phyloP scores from a whole-genome alignment of 768 basidiomycete genomes.

The Pulveroboletus sp. region DNA sequence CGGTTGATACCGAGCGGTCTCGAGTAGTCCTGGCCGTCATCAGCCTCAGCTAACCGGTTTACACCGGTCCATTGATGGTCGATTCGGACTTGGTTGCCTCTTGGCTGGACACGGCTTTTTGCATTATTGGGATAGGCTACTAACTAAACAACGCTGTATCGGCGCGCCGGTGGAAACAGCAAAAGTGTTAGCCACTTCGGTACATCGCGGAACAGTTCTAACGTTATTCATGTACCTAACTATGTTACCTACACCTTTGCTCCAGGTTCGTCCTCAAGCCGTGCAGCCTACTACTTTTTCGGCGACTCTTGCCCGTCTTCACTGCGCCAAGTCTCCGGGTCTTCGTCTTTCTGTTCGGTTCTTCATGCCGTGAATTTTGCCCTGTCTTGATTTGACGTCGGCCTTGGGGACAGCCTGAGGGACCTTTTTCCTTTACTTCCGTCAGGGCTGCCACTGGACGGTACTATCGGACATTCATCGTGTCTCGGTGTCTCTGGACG shows the following conservation, averaged over 20 bases:
- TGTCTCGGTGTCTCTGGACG: not conserved
- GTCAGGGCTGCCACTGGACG: slow-evolving; percentile 6
- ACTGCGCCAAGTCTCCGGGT: not conserved
- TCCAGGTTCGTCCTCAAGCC: not conserved
- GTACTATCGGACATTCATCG: slow-evolving; percentile 3
- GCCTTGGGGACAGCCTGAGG: slow-evolving; percentile 3
- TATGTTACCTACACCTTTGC: not conserved
- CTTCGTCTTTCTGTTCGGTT: not conserved
- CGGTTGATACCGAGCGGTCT: no score
- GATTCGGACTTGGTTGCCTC: slow-evolving; percentile 8
- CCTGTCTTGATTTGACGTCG: slow-evolving; percentile 6
- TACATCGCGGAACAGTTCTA: slow-evolving; percentile 9
- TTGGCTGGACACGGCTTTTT: slow-evolving; percentile 15
- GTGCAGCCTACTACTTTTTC: slow-evolving; percentile 1
- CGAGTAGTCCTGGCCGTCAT: no score
- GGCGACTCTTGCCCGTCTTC: not conserved
- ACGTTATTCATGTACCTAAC: slow-evolving; percentile 10
- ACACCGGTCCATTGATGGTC: not conserved
- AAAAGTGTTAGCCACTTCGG: not conserved
- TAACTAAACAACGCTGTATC: not conserved
- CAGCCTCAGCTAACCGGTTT: no score
- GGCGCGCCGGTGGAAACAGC: not conserved
- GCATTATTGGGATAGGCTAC: not conserved
- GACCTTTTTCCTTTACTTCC: not conserved
- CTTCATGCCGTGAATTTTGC: slow-evolving; percentile 8